phyloP scores from a whole-genome alignment of 164 flowering plant genomes.

The Tetrastigma voinierianum region DNA sequence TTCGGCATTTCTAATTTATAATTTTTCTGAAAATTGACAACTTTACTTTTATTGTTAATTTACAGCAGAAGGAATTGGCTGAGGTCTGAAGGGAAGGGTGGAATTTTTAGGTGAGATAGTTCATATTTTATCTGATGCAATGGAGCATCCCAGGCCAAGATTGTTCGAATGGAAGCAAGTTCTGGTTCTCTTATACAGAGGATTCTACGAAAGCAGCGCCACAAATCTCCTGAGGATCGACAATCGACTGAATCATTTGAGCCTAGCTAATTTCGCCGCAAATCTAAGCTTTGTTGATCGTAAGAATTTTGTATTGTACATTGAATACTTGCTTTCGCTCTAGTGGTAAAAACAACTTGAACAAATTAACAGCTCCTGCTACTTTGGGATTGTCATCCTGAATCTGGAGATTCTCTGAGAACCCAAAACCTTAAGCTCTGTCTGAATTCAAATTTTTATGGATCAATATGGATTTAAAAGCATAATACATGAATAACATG shows the following conservation, averaged over 20 bases:
- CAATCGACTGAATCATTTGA: slow-evolving; percentile 55
- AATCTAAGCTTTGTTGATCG: slow-evolving; percentile 58
- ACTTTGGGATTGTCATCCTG: slow-evolving; percentile 48
- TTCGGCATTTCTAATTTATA: too few relatives aligned
- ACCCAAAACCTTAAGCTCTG: too few relatives aligned
- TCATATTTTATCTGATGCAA: slow-evolving; percentile 13
- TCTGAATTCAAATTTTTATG: too few relatives aligned
- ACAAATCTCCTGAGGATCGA: slow-evolving; percentile 63
- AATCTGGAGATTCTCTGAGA: slow-evolving; percentile 14
- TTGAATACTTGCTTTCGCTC: slow-evolving; percentile 76
- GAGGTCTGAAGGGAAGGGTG: too few relatives aligned
- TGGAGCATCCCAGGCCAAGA: slow-evolving; percentile 30
- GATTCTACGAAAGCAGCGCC: slow-evolving; percentile 65
- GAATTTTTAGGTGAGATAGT: too few relatives aligned
- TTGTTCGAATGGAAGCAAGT: slow-evolving; percentile 75
- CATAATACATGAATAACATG: too few relatives aligned
- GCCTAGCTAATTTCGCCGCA: slow-evolving; percentile 60
- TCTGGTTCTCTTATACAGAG: slow-evolving; percentile 60
- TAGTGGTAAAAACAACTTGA: slow-evolving; percentile 73
- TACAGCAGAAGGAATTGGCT: too few relatives aligned
- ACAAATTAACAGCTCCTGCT: slow-evolving; percentile 60
- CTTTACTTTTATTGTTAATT: too few relatives aligned
- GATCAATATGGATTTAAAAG: too few relatives aligned
- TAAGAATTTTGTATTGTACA: slow-evolving; percentile 67
- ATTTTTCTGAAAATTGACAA: too few relatives aligned